Percentiles rank a stretch among this genome's conserved stretches.
These are phyloP conservation scores for Anthracocystis setariae DNA, from an alignment of 1,284 basidiomycete genomes.

Conservation along the genomic window DNA sequence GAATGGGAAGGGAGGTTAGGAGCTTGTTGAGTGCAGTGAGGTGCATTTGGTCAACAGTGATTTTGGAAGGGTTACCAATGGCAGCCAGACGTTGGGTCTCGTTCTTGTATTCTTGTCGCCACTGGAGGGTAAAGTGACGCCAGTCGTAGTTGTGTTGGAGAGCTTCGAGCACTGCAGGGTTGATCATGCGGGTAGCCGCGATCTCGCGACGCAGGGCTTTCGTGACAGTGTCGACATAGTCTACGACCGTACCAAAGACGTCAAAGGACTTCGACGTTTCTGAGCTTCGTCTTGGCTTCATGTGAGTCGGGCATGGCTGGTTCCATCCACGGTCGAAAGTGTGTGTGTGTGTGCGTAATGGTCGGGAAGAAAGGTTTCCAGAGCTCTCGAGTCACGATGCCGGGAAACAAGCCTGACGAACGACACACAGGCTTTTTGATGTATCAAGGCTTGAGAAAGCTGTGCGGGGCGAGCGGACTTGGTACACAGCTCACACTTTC, in stretches of 20 bases:
- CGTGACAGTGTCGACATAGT: constrained; percentile 34
- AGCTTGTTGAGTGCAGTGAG: constrained; percentile 23
- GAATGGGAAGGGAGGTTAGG: constrained; percentile 14
- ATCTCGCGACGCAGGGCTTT: constrained; percentile 22
- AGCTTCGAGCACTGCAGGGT: neutral
- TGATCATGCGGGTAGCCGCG: neutral
- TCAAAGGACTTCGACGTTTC: constrained; percentile 25
- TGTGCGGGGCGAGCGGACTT: constrained; percentile 2
- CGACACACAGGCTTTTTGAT: neutral
- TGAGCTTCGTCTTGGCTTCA: constrained; percentile 2
- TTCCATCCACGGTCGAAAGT: neutral
- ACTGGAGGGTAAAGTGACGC: constrained; percentile 27
- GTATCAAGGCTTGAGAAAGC: neutral
- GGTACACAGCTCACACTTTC: neutral
- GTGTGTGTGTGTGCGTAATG: neutral
- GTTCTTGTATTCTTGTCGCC: constrained; percentile 28
- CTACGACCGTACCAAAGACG: constrained; percentile 45
- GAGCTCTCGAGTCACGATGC: neutral
- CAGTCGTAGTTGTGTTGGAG: constrained; percentile 31
- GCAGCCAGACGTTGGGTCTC: constrained; percentile 23
- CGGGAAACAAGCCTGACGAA: no score
- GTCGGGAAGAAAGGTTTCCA: neutral
- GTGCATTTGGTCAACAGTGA: constrained; percentile 45
- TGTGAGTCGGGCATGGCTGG: neutral
- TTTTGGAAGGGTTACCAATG: constrained; percentile 27